Evolutionary conservation across 345 rosid species (phyloP).

Genomic region (Linum trigynum): DNA sequence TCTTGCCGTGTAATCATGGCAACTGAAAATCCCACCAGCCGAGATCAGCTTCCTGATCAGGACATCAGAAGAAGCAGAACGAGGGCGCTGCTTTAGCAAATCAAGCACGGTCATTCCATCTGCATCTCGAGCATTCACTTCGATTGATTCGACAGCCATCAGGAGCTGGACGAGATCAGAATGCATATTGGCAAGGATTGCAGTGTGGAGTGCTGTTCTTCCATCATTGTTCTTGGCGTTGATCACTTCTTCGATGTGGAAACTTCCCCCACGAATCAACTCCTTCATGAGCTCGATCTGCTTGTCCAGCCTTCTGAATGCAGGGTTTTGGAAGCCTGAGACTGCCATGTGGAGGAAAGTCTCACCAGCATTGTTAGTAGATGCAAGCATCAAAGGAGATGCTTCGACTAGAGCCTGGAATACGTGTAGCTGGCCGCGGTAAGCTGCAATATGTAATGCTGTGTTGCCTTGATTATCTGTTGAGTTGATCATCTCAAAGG

Average conservation of each 20-base stretch:
- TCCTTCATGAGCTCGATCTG: slow-evolving; percentile 64
- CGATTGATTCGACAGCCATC: slow-evolving; percentile 49
- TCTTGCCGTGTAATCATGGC: slow-evolving; percentile 42
- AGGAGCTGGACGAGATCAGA: slow-evolving; percentile 56
- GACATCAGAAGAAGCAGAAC: slow-evolving; percentile 54
- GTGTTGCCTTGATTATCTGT: slow-evolving; percentile 61
- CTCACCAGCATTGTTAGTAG: slow-evolving; percentile 56
- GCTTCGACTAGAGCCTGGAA: slow-evolving; percentile 46
- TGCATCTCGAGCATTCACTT: slow-evolving; percentile 51
- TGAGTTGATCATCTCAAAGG: slow-evolving; percentile 36
- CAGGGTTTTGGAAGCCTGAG: slow-evolving; percentile 63
- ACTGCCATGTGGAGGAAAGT: slow-evolving; percentile 71
- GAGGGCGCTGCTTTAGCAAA: slow-evolving; percentile 56
- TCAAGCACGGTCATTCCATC: slow-evolving; percentile 82
- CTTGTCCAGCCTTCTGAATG: slow-evolving; percentile 64
- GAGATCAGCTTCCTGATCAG: slow-evolving; percentile 57
- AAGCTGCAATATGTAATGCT: slow-evolving; percentile 66
- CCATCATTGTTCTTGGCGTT: slow-evolving; percentile 56
- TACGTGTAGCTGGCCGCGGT: slow-evolving; percentile 55
- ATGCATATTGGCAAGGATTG: slow-evolving; percentile 58
- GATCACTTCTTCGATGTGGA: slow-evolving; percentile 34
- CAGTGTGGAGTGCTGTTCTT: slow-evolving; percentile 76
- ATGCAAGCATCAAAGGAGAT: slow-evolving; percentile 43
- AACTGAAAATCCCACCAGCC: slow-evolving; percentile 61
- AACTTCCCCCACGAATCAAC: slow-evolving; percentile 27